Conservation (phyloP, 2,329 filamentous ascomycete species). For the Fusarium fracticaudum region DNA sequence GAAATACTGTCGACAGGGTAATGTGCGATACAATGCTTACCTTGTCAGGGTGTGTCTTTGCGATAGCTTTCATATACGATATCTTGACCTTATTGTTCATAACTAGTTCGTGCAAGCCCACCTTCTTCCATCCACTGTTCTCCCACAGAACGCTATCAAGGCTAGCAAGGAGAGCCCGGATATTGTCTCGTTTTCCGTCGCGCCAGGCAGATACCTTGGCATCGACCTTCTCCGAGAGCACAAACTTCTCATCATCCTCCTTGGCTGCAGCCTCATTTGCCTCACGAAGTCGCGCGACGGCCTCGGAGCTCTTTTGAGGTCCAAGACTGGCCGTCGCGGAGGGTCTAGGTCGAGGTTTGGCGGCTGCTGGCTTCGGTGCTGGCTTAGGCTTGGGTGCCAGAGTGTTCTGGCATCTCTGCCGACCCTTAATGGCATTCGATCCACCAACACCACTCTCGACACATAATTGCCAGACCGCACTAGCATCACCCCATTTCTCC, state of each 20-base stretch:
- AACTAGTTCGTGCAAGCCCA: constrained; percentile 92
- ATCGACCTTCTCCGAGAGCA: constrained; percentile 85
- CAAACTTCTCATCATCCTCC: constrained; percentile 93
- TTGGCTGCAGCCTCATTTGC: constrained; percentile 87
- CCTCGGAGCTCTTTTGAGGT: constrained; percentile 70
- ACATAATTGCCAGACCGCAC: constrained; percentile 80
- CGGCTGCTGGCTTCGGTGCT: constrained; percentile 56
- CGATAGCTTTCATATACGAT: constrained; percentile 98
- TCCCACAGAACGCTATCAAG: constrained; percentile 92
- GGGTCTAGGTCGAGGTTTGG: constrained; percentile 58
- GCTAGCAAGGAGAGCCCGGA: constrained; percentile 86
- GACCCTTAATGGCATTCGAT: constrained; percentile 81
- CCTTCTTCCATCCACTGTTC: constrained; percentile 94
- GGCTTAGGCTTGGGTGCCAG: constrained; percentile 73
- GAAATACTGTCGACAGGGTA: neutral
- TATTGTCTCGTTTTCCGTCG: constrained; percentile 90
- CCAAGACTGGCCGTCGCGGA: constrained; percentile 51
- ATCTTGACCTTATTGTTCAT: constrained; percentile 97
- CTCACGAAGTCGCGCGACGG: constrained; percentile 82
- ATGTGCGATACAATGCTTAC: constrained; percentile 60
- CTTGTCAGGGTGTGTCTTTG: constrained; percentile 98
- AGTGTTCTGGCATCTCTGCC: constrained; percentile 89
- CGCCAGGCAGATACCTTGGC: constrained; percentile 83
- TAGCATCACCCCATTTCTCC: constrained; percentile 91
- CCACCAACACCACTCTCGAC: constrained; percentile 90